These are phyloP conservation scores for Scheffersomyces illinoinensis DNA, from an alignment of 1,139 yeast genomes.

Conservation along the genomic window DNA sequence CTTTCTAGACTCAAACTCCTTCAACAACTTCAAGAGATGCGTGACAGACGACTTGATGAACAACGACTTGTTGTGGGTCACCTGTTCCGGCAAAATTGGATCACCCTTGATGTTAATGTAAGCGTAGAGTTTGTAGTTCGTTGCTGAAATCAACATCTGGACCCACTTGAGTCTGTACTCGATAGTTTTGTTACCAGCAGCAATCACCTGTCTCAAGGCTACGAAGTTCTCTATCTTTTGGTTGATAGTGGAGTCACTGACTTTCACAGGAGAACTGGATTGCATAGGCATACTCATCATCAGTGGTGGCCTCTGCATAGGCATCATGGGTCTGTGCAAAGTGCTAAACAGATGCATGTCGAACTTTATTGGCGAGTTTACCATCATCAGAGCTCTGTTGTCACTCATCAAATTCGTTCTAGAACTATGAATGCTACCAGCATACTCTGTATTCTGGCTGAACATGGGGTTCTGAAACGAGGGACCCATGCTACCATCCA, in stretches of 20 bases:
- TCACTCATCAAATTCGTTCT: background rate
- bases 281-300: conserved; percentile 3
- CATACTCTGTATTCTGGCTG: background rate
- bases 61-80: conserved; percentile 31
- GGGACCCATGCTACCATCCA: background rate
- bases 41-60: conserved; percentile 44
- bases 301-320: background rate
- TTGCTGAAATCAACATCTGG: conserved; percentile 44
- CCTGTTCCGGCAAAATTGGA: conserved; percentile 32
- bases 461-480: background rate
- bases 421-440: background rate
- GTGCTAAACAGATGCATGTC: background rate
- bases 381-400: conserved; percentile 3
- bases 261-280: conserved; percentile 11
- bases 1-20: conserved; percentile 32
- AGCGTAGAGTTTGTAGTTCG: conserved; percentile 41
- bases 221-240: conserved; percentile 39
- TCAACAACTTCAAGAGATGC: conserved; percentile 40
- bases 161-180: conserved; percentile 49
- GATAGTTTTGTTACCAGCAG: conserved; percentile 45
- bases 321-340: conserved; percentile 1
- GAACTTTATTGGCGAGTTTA: conserved; percentile 6
- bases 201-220: conserved; percentile 36
- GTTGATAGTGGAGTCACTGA: conserved; percentile 25
- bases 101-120: conserved; percentile 50